Evolutionary conservation across 768 basidiomycete genomes (phyloP), one percentile per base, ranked within the genome.

Genomic region (Suillus weaverae): DNA sequence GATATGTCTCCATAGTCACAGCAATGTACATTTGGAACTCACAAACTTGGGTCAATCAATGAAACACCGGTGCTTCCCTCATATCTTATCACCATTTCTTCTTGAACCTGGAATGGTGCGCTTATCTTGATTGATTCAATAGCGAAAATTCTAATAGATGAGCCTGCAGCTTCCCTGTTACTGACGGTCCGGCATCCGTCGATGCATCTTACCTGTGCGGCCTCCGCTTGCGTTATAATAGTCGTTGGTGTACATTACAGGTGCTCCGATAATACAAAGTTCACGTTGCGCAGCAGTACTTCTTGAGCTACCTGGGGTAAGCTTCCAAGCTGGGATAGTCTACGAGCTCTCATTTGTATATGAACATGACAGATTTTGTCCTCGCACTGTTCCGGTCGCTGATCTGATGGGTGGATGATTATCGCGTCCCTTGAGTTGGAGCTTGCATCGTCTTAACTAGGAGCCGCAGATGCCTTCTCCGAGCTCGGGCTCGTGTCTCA

Each of bases 101-200:
- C 56, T 39, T 18, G 16, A 39, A 39, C 38, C 18, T 59, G 56
- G 56, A 59, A 59, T 59, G 57, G 57, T 59, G 39, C 10, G 57
- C 39, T 59, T 39, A 59, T 59, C 39, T 43, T 41, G 57, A 59
- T 59, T 41, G 39, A 41, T 59, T 59, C 16, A 16, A 57, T 39
- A 5, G 56, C 5, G 5, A 26, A 20, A 51, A 59, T 39, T 39
- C 26, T 59, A 30, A 39, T 57, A 57, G 14, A 39, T 30, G 56
- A 39, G 1, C 9, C 26, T 30, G 5, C 18, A 59, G 57, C 20
- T 57, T 41, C 38, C 56, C 14, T 57, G 36, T 39, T 26, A 16
- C n/a, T 39, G 39, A 59, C 56, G 36, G 39, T 7, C 39, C 38
- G 26, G 16, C 18, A 41, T 41, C 57, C 38, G 22, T 53, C 4